These are phyloP conservation scores for Leptographium galeiforme DNA, from an alignment of 2,329 filamentous ascomycete genomes.

Conservation along the genomic window DNA sequence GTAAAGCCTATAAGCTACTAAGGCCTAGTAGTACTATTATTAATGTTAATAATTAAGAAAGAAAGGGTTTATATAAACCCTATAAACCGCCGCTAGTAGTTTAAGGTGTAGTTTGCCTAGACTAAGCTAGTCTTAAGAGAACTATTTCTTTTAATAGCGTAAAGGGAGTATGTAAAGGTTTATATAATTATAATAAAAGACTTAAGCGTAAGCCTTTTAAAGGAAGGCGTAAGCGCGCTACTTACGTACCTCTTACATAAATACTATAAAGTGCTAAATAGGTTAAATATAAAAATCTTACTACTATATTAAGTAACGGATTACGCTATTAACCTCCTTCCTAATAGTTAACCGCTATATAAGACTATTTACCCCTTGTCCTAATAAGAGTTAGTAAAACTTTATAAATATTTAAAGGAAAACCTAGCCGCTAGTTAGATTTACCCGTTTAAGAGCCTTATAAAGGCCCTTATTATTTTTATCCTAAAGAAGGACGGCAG, in stretches of 20 bases:
- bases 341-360: not conserved
- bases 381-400: not conserved
- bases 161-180: too few relatives aligned
- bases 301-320: not conserved
- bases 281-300: not conserved
- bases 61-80: too few relatives aligned
- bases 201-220: not conserved
- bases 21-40: too few relatives aligned
- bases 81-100: too few relatives aligned
- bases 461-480: conserved; percentile 3
- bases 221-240: not conserved
- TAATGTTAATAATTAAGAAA: too few relatives aligned
- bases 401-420: not conserved
- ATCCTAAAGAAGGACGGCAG: not conserved
- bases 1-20: too few relatives aligned
- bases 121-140: too few relatives aligned
- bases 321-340: not conserved
- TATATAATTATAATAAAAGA: not conserved
- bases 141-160: too few relatives aligned
- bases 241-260: not conserved
- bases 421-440: not conserved
- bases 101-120: too few relatives aligned
- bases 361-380: not conserved
- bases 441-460: not conserved
- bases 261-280: not conserved